Evolutionary conservation across 148 eudicot species (phyloP), one percentile per base, ranked within the genome.

Genomic region (Diospyros lotus): DNA sequence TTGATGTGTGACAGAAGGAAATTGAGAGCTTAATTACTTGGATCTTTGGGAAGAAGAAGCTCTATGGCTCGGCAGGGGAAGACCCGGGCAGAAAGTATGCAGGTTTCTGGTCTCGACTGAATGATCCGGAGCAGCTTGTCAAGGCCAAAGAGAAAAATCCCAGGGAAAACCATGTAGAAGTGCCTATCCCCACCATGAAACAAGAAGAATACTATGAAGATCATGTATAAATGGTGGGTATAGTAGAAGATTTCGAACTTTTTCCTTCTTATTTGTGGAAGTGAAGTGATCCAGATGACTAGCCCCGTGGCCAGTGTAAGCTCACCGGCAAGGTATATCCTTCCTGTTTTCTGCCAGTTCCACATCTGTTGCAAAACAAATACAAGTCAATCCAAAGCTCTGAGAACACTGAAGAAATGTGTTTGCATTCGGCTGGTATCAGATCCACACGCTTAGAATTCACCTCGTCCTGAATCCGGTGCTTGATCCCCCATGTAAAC

Each of bases 261-360:
- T 80, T 70, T 82, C 72, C 98, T 86, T 73, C 98, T 90, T 46
- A 94, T 80, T 39, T 85, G 80, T 0, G 98, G 97, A 76, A 94
- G 91, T 74, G 98, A 88, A 46, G 98, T 87, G 70, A 87, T 76
- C 91, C 90, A 91, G 10, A 94, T 94, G 70, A 85, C 68, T 51
- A 94, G 80, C 46, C 87, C 93, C 9, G 90, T 75, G 15, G 82
- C 66, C 28, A 94, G 88, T 41, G 93, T 64, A 64, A 92, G 79
- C 86, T 86, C 93, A 62, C 98, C 97, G 0, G 97, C 98, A 62
- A 94, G 86, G 84, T 91, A 88, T 75, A 92, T 87, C 28, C 92
- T 75, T 1, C 93, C 92, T 42, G 83, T 88, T 76, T 82, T 90
- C 78, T 92, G 95, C 98, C 97, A 91, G 63, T 79, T 88, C 98